A percentile compares a stretch with the other conserved stretches of the same genome.
Conservation (phyloP, 2,329 filamentous ascomycete genomes). For the Xylaria digitata region DNA sequence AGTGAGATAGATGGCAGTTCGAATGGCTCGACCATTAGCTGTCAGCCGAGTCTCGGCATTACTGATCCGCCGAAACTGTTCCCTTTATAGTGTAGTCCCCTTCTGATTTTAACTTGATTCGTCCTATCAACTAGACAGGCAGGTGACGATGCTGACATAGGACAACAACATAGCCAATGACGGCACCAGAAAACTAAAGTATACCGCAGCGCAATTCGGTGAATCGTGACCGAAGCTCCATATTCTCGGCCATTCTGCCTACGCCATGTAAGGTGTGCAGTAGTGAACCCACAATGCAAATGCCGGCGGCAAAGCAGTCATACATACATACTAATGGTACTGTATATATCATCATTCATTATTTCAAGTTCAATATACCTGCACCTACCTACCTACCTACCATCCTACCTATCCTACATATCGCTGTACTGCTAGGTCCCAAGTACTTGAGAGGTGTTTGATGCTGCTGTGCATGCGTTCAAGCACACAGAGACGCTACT, state of each 20-base stretch:
- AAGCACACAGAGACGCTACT: too few relatives aligned
- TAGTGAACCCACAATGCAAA: slow-evolving; percentile 25
- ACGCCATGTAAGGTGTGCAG: slow-evolving; percentile 15
- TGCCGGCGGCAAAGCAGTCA: slow-evolving; percentile 22
- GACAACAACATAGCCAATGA: slow-evolving; percentile 17
- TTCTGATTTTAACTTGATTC: neutral
- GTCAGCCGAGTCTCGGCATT: slow-evolving; percentile 33
- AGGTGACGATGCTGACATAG: slow-evolving; percentile 19
- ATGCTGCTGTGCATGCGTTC: too few relatives aligned
- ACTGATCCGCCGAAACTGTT: slow-evolving; percentile 22
- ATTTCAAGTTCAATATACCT: neutral
- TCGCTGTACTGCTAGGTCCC: too few relatives aligned
- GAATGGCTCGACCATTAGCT: slow-evolving; percentile 32
- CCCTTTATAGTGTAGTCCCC: slow-evolving; percentile 3
- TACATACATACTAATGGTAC: neutral
- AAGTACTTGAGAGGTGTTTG: too few relatives aligned
- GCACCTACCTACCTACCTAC: neutral
- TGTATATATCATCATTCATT: too few relatives aligned
- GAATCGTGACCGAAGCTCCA: slow-evolving; percentile 37
- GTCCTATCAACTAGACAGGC: neutral
- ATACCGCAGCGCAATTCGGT: slow-evolving; percentile 22
- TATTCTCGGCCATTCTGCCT: slow-evolving; percentile 21
- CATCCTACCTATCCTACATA: neutral
- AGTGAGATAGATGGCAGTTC: slow-evolving; percentile 1
- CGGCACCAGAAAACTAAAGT: neutral